Conservation (phyloP, 2,329 filamentous ascomycete genomes). For the Aspergillus udagawae region DNA sequence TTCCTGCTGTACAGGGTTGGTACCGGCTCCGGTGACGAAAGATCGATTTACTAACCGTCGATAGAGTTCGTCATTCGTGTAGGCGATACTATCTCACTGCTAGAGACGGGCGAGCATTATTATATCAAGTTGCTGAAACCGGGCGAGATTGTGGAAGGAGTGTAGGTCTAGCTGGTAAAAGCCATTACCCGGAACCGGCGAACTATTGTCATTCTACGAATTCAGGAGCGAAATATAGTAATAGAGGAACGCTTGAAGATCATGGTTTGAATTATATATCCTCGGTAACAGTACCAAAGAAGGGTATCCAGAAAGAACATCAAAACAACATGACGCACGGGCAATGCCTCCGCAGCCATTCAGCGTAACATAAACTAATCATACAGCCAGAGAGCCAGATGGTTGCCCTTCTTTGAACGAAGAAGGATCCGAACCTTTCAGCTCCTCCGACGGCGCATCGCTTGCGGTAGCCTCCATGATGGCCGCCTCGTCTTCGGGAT, state of each 20-base stretch:
- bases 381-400: background rate
- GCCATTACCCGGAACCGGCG: background rate
- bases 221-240: background rate
- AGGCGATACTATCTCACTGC: conserved; percentile 37
- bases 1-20: conserved; percentile 29
- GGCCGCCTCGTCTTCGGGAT: conserved; percentile 62
- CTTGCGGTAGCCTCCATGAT: conserved; percentile 21
- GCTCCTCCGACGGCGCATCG: conserved; percentile 12
- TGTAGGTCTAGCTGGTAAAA: conserved; percentile 7
- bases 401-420: background rate
- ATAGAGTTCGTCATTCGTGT: conserved; percentile 34
- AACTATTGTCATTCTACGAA: background rate
- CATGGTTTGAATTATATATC: background rate
- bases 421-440: background rate
- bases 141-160: conserved; percentile 29
- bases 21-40: background rate
- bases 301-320: background rate
- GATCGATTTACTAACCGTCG: background rate
- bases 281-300: background rate
- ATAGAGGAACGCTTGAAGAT: background rate
- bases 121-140: conserved; percentile 42
- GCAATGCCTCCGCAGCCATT: background rate
- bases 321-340: background rate
- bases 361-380: background rate
- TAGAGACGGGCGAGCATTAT: conserved; percentile 41